Conservation (phyloP, 1,284 basidiomycete genomes). For the Apiotrichum montevideense region DNA sequence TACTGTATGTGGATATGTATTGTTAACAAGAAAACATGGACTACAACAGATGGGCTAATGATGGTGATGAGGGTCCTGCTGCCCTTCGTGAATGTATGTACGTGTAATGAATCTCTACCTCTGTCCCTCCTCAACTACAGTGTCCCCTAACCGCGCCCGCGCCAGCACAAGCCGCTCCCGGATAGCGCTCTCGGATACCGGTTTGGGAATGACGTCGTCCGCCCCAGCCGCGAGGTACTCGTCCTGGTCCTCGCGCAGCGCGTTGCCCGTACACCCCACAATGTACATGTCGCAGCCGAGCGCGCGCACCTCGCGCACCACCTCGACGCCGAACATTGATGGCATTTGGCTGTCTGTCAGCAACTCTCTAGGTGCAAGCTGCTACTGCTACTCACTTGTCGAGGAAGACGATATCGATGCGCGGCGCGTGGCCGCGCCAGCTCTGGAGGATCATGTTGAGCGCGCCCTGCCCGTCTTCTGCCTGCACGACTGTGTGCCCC, state of each 20-base stretch:
- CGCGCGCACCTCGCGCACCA: conserved; percentile 60
- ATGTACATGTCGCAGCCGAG: conserved; percentile 66
- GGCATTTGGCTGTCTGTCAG: conserved; percentile 50
- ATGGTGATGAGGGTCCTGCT: no score
- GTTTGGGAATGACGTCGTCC: conserved; percentile 49
- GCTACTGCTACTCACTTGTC: conserved; percentile 55
- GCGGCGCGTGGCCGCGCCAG: conserved; percentile 2
- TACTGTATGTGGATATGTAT: no score
- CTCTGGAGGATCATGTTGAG: conserved; percentile 58
- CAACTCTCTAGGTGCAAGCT: no score
- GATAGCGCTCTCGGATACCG: conserved; percentile 39
- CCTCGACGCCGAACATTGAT: conserved; percentile 67
- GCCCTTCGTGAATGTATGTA: no score
- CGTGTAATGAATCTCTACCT: no score
- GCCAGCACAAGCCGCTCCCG: neutral
- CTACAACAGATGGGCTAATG: no score
- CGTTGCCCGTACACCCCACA: conserved; percentile 62
- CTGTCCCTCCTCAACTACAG: no score
- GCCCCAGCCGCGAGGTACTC: conserved; percentile 72
- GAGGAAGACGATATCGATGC: conserved; percentile 64
- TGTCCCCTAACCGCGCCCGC: neutral
- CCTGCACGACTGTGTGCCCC: conserved; percentile 68
- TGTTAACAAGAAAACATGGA: no score
- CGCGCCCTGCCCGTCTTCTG: conserved; percentile 78
- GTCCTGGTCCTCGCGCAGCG: conserved; percentile 57